These are phyloP conservation scores for Starmerella scarabaei DNA, from an alignment of 805 yeast species.

Conservation along the genomic window DNA sequence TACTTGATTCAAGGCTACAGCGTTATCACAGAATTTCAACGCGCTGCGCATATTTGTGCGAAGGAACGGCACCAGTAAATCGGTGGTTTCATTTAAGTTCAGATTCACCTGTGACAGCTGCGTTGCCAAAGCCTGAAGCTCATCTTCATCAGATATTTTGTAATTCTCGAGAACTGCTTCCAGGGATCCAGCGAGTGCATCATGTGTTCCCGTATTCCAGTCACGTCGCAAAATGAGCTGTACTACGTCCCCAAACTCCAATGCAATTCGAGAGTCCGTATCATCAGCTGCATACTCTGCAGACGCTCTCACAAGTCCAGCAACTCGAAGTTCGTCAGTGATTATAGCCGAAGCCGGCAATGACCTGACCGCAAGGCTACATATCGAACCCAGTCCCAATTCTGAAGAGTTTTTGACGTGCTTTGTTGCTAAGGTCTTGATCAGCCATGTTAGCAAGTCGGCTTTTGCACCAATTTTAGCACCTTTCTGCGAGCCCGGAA, in stretches of 20 bases:
- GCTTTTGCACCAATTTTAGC: not conserved
- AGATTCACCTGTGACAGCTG: not conserved
- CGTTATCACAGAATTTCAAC: not conserved
- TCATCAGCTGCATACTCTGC: slow-evolving; percentile 1
- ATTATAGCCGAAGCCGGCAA: not conserved
- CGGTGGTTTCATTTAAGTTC: not conserved
- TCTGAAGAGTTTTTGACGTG: not conserved
- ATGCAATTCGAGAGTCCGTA: not conserved
- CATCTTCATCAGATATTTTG: not conserved
- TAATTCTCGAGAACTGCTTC: not conserved
- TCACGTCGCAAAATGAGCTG: not conserved
- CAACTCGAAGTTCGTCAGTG: not conserved
- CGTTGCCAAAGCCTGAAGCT: not conserved
- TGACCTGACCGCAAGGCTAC: not conserved
- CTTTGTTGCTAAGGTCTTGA: not conserved
- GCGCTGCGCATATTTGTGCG: not conserved
- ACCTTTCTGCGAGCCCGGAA: not conserved
- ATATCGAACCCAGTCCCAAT: slow-evolving; percentile 1
- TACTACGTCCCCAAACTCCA: not conserved
- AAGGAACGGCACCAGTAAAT: not conserved
- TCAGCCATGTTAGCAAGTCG: slow-evolving; percentile 1
- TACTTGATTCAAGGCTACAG: not conserved
- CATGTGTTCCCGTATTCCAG: not conserved
- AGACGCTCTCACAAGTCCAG: not conserved
- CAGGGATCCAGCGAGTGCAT: not conserved